phyloP scores from a whole-genome alignment of 257 asterid genomes.

The Salvia splendens region DNA sequence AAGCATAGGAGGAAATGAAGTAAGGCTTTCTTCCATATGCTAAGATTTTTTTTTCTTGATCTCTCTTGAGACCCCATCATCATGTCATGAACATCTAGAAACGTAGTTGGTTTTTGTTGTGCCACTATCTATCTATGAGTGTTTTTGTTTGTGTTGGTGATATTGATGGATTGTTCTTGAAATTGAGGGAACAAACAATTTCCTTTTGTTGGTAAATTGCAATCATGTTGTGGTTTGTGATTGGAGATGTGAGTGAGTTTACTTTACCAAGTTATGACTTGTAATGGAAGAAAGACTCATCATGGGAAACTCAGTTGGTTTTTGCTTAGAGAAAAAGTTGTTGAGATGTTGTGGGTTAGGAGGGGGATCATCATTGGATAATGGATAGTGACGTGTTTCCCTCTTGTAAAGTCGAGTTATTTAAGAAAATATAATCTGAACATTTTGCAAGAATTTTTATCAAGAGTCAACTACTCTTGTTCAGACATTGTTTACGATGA shows the following conservation, averaged over 20 bases:
- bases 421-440: too few species aligned
- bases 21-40: slow-evolving; percentile 73
- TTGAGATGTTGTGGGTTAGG: slow-evolving; percentile 50
- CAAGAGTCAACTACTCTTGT: too few species aligned
- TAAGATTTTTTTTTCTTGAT: slow-evolving; percentile 71
- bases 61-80: slow-evolving; percentile 73
- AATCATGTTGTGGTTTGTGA: slow-evolving; percentile 34
- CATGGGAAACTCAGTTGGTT: slow-evolving; percentile 26
- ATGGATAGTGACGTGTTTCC: slow-evolving; percentile 23
- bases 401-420: background rate
- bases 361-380: slow-evolving; percentile 31
- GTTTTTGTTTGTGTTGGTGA: background rate
- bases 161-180: slow-evolving; percentile 18
- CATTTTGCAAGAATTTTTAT: too few species aligned
- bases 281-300: slow-evolving; percentile 47
- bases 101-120: background rate
- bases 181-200: slow-evolving; percentile 38
- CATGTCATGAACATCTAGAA: background rate
- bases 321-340: slow-evolving; percentile 54
- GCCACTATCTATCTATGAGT: background rate
- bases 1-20: slow-evolving; percentile 77
- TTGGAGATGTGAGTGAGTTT: slow-evolving; percentile 30
- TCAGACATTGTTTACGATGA: too few species aligned
- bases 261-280: slow-evolving; percentile 54
- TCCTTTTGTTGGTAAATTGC: slow-evolving; percentile 35